A percentile compares a stretch with the other conserved stretches of the same genome.
phyloP scores from a whole-genome alignment of 257 asterid genomes.

The Penstemon davidsonii region DNA sequence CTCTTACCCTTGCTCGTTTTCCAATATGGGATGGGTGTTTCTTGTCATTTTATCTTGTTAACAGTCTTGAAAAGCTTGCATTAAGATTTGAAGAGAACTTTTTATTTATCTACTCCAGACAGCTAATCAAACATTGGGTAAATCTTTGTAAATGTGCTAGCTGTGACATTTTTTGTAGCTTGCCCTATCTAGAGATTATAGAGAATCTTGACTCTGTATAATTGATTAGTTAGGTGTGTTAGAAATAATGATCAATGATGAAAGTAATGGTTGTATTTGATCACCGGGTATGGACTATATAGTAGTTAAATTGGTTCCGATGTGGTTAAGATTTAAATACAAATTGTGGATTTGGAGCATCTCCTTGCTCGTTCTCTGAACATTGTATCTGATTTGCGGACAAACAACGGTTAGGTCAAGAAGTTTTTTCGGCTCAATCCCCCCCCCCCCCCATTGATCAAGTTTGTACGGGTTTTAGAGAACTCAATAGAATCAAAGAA shows the following conservation, averaged over 20 bases:
- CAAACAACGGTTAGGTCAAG: too few relatives aligned
- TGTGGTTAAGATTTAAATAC: too few relatives aligned
- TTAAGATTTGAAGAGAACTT: conserved; percentile 34
- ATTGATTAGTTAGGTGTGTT: background rate
- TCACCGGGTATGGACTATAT: too few relatives aligned
- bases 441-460: too few relatives aligned
- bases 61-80: conserved; percentile 33
- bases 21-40: conserved; percentile 31
- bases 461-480: too few relatives aligned
- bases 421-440: too few relatives aligned
- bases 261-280: background rate
- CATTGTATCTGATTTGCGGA: too few relatives aligned
- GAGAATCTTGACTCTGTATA: conserved; percentile 19
- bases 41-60: conserved; percentile 30
- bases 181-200: conserved; percentile 13
- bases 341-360: too few relatives aligned
- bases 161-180: conserved; percentile 19
- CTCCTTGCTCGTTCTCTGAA: too few relatives aligned
- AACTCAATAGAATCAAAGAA: too few relatives aligned
- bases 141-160: conserved; percentile 25
- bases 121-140: conserved; percentile 39
- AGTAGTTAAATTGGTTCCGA: too few relatives aligned
- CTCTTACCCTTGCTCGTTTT: background rate
- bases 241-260: background rate
- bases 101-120: conserved; percentile 32